Evolutionary conservation across 2,329 filamentous ascomycete genomes (phyloP).

Genomic region (Fusarium miscanthi): DNA sequence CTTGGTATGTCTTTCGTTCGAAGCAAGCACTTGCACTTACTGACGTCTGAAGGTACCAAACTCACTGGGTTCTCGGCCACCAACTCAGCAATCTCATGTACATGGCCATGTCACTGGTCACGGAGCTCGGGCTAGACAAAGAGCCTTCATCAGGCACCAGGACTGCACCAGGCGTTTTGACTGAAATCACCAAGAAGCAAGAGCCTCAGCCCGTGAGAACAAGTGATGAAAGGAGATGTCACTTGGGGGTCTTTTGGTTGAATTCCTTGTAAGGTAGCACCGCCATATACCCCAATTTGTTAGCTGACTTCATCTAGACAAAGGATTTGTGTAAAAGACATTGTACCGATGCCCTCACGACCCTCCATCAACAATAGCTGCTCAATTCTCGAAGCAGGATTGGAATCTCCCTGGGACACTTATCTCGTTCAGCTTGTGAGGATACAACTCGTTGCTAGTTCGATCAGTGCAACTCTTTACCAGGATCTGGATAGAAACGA

Average conservation of each 20-base stretch:
- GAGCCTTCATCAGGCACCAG: not conserved
- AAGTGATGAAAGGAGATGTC: slow-evolving; percentile 1
- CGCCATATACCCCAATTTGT: rapidly evolving
- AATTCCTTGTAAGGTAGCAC: not conserved
- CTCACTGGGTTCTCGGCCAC: slow-evolving; percentile 2
- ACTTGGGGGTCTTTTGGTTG: slow-evolving; percentile 20
- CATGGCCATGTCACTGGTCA: slow-evolving; percentile 9
- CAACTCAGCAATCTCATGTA: slow-evolving; percentile 21
- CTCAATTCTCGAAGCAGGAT: not conserved
- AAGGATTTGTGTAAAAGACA: not conserved
- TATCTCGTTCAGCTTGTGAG: slow-evolving; percentile 1
- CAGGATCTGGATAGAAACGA: not conserved
- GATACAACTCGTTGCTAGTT: not conserved
- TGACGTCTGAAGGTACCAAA: slow-evolving; percentile 6
- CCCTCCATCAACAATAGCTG: not conserved
- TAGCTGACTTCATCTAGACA: not conserved
- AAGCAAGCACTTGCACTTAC: rapidly evolving
- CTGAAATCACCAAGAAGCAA: not conserved
- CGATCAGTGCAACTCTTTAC: not conserved
- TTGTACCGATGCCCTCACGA: not conserved
- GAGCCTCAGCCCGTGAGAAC: not conserved
- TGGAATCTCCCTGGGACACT: not conserved
- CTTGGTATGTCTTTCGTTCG: not conserved
- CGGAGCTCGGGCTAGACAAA: slow-evolving; percentile 5
- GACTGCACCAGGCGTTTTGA: not conserved